A percentile compares a stretch with the other conserved stretches of the same genome.
Conservation (phyloP, 345 rosid species). For the Linum lewisii region DNA sequence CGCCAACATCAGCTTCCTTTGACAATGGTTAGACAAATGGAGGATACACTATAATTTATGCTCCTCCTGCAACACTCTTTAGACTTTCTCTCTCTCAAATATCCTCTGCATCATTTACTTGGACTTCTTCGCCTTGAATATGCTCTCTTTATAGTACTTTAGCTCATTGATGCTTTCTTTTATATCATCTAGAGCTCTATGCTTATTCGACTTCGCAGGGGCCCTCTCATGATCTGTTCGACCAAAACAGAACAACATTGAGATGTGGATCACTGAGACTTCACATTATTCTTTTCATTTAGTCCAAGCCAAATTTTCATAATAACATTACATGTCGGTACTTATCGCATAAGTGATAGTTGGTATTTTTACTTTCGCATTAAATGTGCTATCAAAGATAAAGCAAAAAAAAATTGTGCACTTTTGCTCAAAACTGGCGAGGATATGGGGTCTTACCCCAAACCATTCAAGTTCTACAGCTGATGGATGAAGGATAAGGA, state of each 20-base stretch:
- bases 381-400: neutral
- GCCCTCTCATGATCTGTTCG: conserved; percentile 46
- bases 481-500: too few relatives aligned
- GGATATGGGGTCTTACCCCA: too few relatives aligned
- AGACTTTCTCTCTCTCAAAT: too few relatives aligned
- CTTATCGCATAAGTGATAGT: neutral
- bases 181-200: conserved; percentile 85
- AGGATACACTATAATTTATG: neutral
- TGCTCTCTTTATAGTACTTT: conserved; percentile 59
- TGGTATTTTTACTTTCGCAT: neutral
- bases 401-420: too few relatives aligned
- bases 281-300: neutral
- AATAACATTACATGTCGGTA: neutral
- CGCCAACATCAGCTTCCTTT: too few relatives aligned
- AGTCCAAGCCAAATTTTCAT: neutral
- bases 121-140: conserved; percentile 40
- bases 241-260: conserved; percentile 8
- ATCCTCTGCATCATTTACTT: conserved; percentile 32
- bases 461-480: too few relatives aligned
- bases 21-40: neutral
- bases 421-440: too few relatives aligned
- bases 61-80: too few relatives aligned
- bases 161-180: conserved; percentile 76
- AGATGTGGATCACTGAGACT: neutral
- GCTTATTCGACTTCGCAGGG: conserved; percentile 62